Percentiles rank a stretch among this genome's conserved stretches.
phyloP scores from a whole-genome alignment of 305 asterid species.

The Rubia balearica region DNA sequence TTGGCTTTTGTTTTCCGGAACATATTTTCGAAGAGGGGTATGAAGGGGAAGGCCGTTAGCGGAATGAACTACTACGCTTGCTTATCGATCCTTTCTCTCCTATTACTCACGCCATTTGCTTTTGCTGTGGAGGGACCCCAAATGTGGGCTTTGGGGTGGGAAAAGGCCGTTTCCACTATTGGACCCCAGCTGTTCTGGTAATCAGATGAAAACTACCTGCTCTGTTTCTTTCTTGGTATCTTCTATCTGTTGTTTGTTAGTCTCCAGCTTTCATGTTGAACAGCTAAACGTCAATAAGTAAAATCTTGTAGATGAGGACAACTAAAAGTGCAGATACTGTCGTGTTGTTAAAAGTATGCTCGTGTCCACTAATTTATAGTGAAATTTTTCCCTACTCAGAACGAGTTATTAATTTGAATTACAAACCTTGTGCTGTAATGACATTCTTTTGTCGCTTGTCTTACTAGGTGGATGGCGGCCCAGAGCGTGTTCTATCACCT shows the following conservation, averaged over 20 bases:
- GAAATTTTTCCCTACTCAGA: background rate
- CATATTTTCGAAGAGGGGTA: constrained; percentile 87
- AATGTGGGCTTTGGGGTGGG: constrained; percentile 70
- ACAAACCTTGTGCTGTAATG: background rate
- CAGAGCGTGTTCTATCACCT: constrained; percentile 90
- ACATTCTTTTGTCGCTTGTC: constrained; percentile 24
- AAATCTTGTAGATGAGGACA: background rate
- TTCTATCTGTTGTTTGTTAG: constrained; percentile 5
- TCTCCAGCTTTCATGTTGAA: background rate
- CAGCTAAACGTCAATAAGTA: background rate
- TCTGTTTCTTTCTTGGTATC: constrained; percentile 14
- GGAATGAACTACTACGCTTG: constrained; percentile 98
- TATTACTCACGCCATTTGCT: constrained; percentile 84
- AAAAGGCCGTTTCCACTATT: constrained; percentile 50
- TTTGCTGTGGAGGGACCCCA: constrained; percentile 97
- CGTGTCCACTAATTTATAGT: background rate
- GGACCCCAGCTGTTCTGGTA: constrained; percentile 93
- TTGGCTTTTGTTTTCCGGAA: constrained; percentile 81
- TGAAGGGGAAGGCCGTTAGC: constrained; percentile 91
- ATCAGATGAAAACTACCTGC: constrained; percentile 27
- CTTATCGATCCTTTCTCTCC: constrained; percentile 70
- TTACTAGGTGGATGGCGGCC: constrained; percentile 85
- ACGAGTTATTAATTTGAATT: background rate
- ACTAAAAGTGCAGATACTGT: background rate
- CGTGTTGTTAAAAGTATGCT: background rate